Conservation (phyloP, 768 basidiomycete species). For the Pulveroboletus sp. region DNA sequence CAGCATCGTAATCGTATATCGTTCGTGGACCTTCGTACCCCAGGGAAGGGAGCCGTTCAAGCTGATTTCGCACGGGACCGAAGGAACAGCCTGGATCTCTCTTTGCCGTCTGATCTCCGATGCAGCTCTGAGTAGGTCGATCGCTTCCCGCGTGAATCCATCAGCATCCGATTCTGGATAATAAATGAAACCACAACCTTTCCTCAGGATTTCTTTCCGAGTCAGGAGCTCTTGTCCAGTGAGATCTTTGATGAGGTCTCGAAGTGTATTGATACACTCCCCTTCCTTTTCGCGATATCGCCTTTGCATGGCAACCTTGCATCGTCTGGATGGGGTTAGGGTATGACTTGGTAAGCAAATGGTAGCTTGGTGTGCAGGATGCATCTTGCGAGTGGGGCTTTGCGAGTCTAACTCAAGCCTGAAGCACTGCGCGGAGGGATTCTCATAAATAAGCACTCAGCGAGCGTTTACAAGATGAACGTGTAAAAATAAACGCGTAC, state of each 20-base stretch:
- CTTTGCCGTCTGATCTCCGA: background rate
- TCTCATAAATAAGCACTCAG: background rate
- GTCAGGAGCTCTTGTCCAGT: constrained; percentile 15
- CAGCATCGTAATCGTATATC: background rate
- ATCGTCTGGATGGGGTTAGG: background rate
- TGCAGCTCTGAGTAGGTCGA: background rate
- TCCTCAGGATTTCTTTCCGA: constrained; percentile 21
- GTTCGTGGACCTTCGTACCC: constrained; percentile 1
- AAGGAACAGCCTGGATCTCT: background rate
- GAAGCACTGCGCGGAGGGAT: too few species aligned
- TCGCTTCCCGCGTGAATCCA: constrained; percentile 1
- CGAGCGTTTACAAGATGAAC: background rate
- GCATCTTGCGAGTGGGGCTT: constrained; percentile 1
- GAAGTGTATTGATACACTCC: constrained; percentile 14
- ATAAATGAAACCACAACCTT: constrained; percentile 13
- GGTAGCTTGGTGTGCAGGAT: background rate
- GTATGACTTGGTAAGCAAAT: background rate
- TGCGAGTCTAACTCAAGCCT: background rate
- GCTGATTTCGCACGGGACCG: background rate
- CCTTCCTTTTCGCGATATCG: constrained; percentile 24
- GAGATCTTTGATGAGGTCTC: constrained; percentile 13
- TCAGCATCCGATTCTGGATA: background rate
- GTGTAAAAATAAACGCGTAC: background rate
- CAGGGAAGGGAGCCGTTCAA: background rate
- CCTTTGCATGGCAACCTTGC: constrained; percentile 16